phyloP scores from a whole-genome alignment of 2,329 filamentous ascomycete species.

The Hansfordia pulvinata region DNA sequence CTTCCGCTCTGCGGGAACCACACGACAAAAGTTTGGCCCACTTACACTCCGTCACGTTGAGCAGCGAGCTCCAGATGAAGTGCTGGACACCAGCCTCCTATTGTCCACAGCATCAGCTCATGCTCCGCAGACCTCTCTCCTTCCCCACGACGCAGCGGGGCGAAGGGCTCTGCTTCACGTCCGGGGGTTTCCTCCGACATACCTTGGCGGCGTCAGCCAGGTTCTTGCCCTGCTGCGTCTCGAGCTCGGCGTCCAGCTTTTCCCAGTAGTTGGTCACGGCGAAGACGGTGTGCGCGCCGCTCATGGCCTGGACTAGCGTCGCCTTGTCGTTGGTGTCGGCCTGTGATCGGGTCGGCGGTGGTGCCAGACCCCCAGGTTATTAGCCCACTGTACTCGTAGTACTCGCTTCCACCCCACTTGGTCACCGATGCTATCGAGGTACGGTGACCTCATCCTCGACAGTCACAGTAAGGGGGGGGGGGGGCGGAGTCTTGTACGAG shows the following conservation, averaged over 20 bases:
- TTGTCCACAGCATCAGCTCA: slow-evolving; percentile 3
- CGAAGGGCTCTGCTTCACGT: background rate
- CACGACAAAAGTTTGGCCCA: no score
- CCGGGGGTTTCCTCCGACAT: slow-evolving; percentile 2
- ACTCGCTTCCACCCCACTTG: no score
- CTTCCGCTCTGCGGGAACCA: no score
- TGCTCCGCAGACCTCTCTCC: no score
- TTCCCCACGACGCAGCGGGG: no score
- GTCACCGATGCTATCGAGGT: no score
- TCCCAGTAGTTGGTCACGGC: slow-evolving; percentile 39
- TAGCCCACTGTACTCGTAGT: no score
- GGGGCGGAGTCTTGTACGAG: background rate
- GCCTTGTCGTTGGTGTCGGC: slow-evolving; percentile 34
- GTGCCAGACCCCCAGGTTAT: no score
- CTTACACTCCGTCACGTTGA: slow-evolving; percentile 24
- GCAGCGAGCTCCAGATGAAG: slow-evolving; percentile 28
- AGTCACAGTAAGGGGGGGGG: background rate
- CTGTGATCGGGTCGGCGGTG: slow-evolving; percentile 9
- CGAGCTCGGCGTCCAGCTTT: slow-evolving; percentile 22
- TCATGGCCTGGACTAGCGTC: slow-evolving; percentile 27
- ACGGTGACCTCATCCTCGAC: background rate
- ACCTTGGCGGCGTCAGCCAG: slow-evolving; percentile 31
- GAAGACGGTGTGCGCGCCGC: slow-evolving; percentile 33
- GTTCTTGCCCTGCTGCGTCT: slow-evolving; percentile 31
- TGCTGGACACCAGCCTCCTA: slow-evolving; percentile 26